phyloP scores from a whole-genome alignment of 2,329 filamentous ascomycete species.

The Phyllosticta citribraziliensis region DNA sequence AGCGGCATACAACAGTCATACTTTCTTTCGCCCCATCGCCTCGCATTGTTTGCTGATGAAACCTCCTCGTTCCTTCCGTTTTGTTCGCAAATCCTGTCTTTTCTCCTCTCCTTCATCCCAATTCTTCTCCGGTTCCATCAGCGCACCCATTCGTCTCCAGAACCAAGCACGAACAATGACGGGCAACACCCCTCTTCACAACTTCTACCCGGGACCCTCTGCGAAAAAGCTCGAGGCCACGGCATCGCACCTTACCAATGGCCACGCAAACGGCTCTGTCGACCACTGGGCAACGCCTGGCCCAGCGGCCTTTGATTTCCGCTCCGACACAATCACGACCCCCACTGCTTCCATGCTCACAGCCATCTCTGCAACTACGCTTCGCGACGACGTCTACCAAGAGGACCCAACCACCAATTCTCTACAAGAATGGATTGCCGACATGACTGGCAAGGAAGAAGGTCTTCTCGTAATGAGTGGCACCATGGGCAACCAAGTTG shows the following conservation, averaged over 20 bases:
- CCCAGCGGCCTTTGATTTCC: constrained; percentile 46
- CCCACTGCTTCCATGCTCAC: constrained; percentile 60
- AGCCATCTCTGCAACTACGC: constrained; percentile 63
- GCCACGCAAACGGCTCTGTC: neutral
- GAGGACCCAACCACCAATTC: constrained; percentile 71
- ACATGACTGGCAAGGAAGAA: constrained; percentile 64
- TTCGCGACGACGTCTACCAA: constrained; percentile 74
- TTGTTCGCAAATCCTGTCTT: neutral
- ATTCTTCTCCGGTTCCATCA: neutral
- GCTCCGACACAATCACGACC: constrained; percentile 35
- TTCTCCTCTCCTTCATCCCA: neutral
- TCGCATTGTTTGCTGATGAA: neutral
- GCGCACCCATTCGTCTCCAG: neutral
- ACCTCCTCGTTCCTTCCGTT: neutral
- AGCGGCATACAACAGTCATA: neutral
- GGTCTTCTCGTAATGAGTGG: constrained; percentile 77
- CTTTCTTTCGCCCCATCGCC: neutral
- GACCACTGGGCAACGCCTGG: constrained; percentile 33
- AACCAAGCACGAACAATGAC: neutral
- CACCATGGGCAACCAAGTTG: constrained; percentile 90
- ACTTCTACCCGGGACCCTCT: neutral
- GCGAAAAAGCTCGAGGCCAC: neutral
- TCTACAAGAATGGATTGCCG: constrained; percentile 65
- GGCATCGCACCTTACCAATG: neutral
- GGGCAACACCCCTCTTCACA: neutral